A percentile compares a stretch with the other conserved stretches of the same genome.
Conservation (phyloP, 108 stramenopile genomes). For the Skeletonema costatum region DNA sequence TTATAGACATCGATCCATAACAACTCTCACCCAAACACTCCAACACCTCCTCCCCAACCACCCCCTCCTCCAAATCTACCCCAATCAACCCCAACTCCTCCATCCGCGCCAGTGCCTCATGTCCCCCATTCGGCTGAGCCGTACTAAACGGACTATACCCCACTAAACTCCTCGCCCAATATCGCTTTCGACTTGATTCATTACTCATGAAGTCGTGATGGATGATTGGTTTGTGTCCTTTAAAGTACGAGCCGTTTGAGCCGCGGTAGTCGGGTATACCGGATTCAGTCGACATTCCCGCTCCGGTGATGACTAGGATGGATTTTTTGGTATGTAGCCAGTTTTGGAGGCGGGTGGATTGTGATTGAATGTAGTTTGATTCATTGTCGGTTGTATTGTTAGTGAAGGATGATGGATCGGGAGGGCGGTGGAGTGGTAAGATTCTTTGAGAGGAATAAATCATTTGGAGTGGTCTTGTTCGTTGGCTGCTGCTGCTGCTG, state of each 20-base stretch:
- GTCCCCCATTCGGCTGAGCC: conserved; percentile 84
- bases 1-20: neutral
- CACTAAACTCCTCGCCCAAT: conserved; percentile 95
- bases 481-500: neutral
- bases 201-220: conserved; percentile 92
- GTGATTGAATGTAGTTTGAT: conserved; percentile 1
- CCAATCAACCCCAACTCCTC: conserved; percentile 75
- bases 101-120: conserved; percentile 81
- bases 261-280: conserved; percentile 99
- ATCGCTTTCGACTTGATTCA: conserved; percentile 75
- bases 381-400: neutral
- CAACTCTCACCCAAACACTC: conserved; percentile 26
- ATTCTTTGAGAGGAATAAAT: conserved; percentile 40
- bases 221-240: conserved; percentile 95
- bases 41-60: conserved; percentile 13
- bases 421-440: conserved; percentile 35
- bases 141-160: conserved; percentile 81
- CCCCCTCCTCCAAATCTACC: conserved; percentile 48
- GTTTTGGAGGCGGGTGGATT: conserved; percentile 14
- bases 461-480: neutral
- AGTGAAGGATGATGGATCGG: conserved; percentile 37
- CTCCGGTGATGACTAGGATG: conserved; percentile 88
- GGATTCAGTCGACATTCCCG: conserved; percentile 94
- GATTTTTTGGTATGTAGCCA: conserved; percentile 61
- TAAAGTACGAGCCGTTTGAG: conserved; percentile 90